These are phyloP conservation scores for Scedosporium minutisporum DNA, from an alignment of 2,329 filamentous ascomycete genomes.

Conservation along the genomic window DNA sequence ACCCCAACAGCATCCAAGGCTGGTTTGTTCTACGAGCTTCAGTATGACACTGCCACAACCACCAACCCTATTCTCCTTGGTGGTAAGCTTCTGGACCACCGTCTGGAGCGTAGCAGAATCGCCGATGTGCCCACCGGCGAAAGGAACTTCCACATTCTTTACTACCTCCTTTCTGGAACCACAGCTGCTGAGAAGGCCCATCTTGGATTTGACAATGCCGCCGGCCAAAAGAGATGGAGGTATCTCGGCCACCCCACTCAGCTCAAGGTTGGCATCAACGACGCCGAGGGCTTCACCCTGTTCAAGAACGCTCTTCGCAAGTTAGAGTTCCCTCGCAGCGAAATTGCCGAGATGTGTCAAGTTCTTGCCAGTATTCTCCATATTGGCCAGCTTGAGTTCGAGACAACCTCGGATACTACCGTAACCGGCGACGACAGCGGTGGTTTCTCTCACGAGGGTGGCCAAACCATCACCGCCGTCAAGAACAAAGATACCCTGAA, in stretches of 20 bases:
- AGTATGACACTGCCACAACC: slow-evolving; percentile 84
- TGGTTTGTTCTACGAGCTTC: slow-evolving; percentile 88
- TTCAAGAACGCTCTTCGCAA: slow-evolving; percentile 95
- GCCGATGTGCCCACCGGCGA: slow-evolving; percentile 89
- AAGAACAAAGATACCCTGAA: slow-evolving; percentile 86
- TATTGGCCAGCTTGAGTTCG: slow-evolving; percentile 92
- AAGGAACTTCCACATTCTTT: slow-evolving; percentile 90
- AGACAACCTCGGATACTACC: slow-evolving; percentile 69
- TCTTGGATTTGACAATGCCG: slow-evolving; percentile 50
- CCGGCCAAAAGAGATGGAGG: slow-evolving; percentile 73
- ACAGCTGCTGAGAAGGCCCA: slow-evolving; percentile 84
- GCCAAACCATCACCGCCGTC: slow-evolving; percentile 73
- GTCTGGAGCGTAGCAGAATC: slow-evolving; percentile 84
- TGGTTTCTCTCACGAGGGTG: slow-evolving; percentile 91
- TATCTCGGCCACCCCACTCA: slow-evolving; percentile 95
- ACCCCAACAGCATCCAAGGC: slow-evolving; percentile 94
- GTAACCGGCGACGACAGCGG: slow-evolving; percentile 82
- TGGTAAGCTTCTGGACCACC: slow-evolving; percentile 88
- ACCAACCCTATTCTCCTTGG: slow-evolving; percentile 83
- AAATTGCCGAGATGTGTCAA: slow-evolving; percentile 96
- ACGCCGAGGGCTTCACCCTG: slow-evolving; percentile 88
- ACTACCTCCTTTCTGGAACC: slow-evolving; percentile 89
- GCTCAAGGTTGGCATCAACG: slow-evolving; percentile 93
- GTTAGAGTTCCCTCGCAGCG: slow-evolving; percentile 83
- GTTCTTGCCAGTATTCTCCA: slow-evolving; percentile 90